Conservation (phyloP, 441 rosid genomes). For the Flueggea neowawraea region DNA sequence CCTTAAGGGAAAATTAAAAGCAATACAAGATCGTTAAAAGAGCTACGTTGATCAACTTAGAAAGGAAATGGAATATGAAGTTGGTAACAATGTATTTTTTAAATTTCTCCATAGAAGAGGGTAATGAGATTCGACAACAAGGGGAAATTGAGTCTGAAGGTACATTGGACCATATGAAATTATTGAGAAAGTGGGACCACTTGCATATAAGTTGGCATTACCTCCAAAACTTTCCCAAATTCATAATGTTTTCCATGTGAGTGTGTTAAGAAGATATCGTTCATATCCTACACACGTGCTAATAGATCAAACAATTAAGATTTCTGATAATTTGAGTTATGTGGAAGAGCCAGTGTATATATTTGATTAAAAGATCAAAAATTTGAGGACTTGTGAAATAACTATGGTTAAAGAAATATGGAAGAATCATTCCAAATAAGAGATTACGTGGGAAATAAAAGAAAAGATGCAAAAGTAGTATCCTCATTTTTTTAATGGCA, state of each 20-base stretch:
- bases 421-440: too few species aligned
- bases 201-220: neutral
- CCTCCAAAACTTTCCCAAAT: neutral
- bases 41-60: neutral
- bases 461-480: too few species aligned
- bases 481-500: too few species aligned
- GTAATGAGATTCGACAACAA: neutral
- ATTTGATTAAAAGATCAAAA: too few species aligned
- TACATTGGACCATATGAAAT: neutral
- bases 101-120: neutral
- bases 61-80: neutral
- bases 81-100: neutral
- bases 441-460: too few species aligned
- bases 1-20: neutral
- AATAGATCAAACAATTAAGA: too few species aligned
- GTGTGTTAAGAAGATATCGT: neutral
- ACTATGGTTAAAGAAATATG: too few species aligned
- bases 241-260: constrained; percentile 1
- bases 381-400: too few species aligned
- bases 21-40: neutral
- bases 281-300: neutral
- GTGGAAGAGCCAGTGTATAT: too few species aligned
- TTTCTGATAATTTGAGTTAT: too few species aligned
- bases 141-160: neutral
- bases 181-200: neutral